Base-by-base conservation (phyloP, 129 eudicot species). In the Helichrysum umbraculigerum region DNA sequence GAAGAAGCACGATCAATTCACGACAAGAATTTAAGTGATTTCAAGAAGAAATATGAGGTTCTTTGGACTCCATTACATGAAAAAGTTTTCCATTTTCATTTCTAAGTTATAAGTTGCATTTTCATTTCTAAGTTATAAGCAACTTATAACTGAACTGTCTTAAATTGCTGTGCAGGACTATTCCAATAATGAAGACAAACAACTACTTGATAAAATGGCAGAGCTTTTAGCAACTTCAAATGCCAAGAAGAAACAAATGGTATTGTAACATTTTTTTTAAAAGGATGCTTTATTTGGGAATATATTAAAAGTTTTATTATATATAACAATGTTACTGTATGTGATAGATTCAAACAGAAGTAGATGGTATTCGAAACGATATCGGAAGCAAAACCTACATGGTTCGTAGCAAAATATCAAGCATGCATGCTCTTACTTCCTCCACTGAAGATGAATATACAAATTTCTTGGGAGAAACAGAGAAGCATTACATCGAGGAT, bases 221-320 rank as follows among this genome's bases (percentile, higher is more conserved):
- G 91, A 90, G 72, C 81, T 90, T 70, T 79, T 90, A 51, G 83
- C 93, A 64, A 86, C 58, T 86, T 87, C 93, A 73, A 86, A 73
- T 79, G 82, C 86, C 14, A 85, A 86, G 76, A 90, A 84, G 82
- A 86, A 90, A 62, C 88, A 87, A 59, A 44, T 89, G 85, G 96
- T 89, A 67, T 16, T 16, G 29, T 56, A 66, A 65, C 20, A 19
- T 20, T 25, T 19, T 21, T 47, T 32, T 65, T 30, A 12, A 28
- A 20, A 10, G 6, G n/a, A 3, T 28, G 30, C 68, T 29, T 8
- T 62, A 62, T 28, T 14, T 28, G 68, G 30, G 29, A 11, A 25
- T 10, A 12, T 15, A 28, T 63, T 28, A 25, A 63, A 6, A 19
- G 35, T 60, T 22, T 60, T 20, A 7, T 30, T 41, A 7, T 21